Evolutionary conservation across 2,329 filamentous ascomycete genomes (phyloP).

Genomic region (Claviceps monticola): DNA sequence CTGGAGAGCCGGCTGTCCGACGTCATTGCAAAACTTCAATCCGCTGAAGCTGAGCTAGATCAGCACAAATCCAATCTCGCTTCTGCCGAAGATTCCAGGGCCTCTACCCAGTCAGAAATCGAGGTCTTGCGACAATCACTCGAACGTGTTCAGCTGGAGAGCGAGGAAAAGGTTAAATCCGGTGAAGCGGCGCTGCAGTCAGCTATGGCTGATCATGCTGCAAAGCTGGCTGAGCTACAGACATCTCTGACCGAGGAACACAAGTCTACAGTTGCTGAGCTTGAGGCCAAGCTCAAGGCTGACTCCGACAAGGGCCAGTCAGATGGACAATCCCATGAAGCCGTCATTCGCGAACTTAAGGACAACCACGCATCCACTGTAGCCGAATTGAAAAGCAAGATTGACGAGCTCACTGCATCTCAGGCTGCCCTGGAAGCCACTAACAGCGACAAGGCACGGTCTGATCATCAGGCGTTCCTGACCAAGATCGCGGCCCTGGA

Average conservation of each 20-base stretch:
- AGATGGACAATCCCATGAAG: slow-evolving; percentile 32
- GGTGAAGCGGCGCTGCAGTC: slow-evolving; percentile 21
- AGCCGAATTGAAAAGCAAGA: slow-evolving; percentile 38
- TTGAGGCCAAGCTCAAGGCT: slow-evolving; percentile 39
- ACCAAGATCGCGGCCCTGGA: slow-evolving; percentile 37
- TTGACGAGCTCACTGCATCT: slow-evolving; percentile 37
- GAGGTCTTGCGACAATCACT: slow-evolving; percentile 35
- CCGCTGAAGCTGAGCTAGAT: slow-evolving; percentile 36
- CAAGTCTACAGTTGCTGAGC: slow-evolving; percentile 28
- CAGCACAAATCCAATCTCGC: slow-evolving; percentile 34
- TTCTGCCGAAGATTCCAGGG: slow-evolving; percentile 34
- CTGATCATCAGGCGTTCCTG: slow-evolving; percentile 29
- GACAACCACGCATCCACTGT: slow-evolving; percentile 32
- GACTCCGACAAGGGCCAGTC: slow-evolving; percentile 33
- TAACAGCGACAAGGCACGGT: slow-evolving; percentile 30
- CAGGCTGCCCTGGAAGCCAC: slow-evolving; percentile 31
- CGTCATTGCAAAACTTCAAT: slow-evolving; percentile 34
- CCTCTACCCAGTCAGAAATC: slow-evolving; percentile 34
- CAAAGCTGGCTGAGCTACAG: slow-evolving; percentile 37
- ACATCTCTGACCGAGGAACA: slow-evolving; percentile 36
- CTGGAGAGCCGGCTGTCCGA: slow-evolving; percentile 35
- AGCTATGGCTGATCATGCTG: slow-evolving; percentile 32
- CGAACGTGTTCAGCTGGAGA: slow-evolving; percentile 24
- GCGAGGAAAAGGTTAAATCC: slow-evolving; percentile 19
- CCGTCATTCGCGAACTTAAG: slow-evolving; percentile 36